A percentile compares a stretch with the other conserved stretches of the same genome.
These are phyloP conservation scores for Trebouxia sp. DNA, from an alignment of 139 green algal genomes.

Conservation along the genomic window DNA sequence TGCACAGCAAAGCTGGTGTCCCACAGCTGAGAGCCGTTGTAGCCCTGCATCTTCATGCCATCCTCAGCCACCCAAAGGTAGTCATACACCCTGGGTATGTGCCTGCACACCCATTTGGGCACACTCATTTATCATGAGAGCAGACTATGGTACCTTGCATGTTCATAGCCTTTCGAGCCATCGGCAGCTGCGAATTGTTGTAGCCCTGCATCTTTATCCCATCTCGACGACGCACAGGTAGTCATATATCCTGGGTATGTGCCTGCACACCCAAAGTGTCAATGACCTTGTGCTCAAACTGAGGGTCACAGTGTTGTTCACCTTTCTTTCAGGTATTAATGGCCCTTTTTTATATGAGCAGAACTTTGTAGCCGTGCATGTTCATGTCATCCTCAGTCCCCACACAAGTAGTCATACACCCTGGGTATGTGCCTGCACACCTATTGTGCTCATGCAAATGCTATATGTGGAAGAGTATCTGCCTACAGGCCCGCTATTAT, in stretches of 20 bases:
- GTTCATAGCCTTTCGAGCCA: too few relatives aligned
- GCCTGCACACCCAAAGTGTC: slow-evolving; percentile 63
- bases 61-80: slow-evolving; percentile 99
- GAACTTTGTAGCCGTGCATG: slow-evolving; percentile 98
- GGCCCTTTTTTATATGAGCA: too few relatives aligned
- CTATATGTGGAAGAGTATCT: too few relatives aligned
- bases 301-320: too few relatives aligned
- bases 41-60: slow-evolving; percentile 97
- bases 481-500: too few relatives aligned
- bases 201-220: slow-evolving; percentile 99
- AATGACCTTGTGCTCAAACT: too few relatives aligned
- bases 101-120: slow-evolving; percentile 63
- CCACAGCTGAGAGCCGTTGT: slow-evolving; percentile 98
- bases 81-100: slow-evolving; percentile 83
- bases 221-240: slow-evolving; percentile 99
- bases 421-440: slow-evolving; percentile 78
- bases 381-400: slow-evolving; percentile 98
- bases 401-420: slow-evolving; percentile 94
- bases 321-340: too few relatives aligned
- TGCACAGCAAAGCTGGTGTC: slow-evolving; percentile 96
- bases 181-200: slow-evolving; percentile 95
- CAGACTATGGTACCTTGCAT: too few relatives aligned
- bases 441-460: too few relatives aligned
- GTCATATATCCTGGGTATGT: slow-evolving; percentile 83
- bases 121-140: too few relatives aligned